A percentile compares a stretch with the other conserved stretches of the same genome.
These are phyloP conservation scores for Vicia villosa DNA, from an alignment of 306 rosid genomes.

Conservation along the genomic window DNA sequence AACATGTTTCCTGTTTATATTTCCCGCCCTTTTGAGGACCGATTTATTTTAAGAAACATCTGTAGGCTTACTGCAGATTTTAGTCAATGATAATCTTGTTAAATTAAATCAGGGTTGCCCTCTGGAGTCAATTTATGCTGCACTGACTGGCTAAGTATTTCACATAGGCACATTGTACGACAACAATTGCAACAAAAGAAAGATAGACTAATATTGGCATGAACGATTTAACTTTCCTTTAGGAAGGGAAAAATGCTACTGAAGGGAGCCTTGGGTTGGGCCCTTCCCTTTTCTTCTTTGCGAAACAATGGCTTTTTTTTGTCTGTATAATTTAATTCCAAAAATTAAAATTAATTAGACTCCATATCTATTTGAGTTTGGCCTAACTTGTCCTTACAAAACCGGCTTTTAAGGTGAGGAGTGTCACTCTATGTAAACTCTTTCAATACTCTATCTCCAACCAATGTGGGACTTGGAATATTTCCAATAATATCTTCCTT, in stretches of 20 bases:
- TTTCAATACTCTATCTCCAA: too few relatives aligned
- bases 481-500: too few relatives aligned
- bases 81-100: conserved; percentile 17
- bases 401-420: too few relatives aligned
- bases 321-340: background rate
- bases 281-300: background rate
- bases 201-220: background rate
- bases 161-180: conserved; percentile 23
- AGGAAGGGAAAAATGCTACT: background rate
- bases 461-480: too few relatives aligned
- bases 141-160: conserved; percentile 22
- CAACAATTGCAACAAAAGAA: conserved; percentile 24
- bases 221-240: background rate
- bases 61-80: conserved; percentile 19
- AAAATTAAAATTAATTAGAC: conserved; percentile 13
- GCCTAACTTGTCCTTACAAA: too few relatives aligned
- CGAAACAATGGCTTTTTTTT: background rate
- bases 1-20: conserved; percentile 4
- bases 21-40: conserved; percentile 14
- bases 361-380: too few relatives aligned
- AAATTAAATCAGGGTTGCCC: conserved; percentile 22
- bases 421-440: too few relatives aligned
- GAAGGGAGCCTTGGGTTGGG: background rate
- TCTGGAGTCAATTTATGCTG: conserved; percentile 3
- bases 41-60: conserved; percentile 11